Base-by-base conservation (phyloP, 805 yeast genomes). In the Metschnikowia koreensis region DNA sequence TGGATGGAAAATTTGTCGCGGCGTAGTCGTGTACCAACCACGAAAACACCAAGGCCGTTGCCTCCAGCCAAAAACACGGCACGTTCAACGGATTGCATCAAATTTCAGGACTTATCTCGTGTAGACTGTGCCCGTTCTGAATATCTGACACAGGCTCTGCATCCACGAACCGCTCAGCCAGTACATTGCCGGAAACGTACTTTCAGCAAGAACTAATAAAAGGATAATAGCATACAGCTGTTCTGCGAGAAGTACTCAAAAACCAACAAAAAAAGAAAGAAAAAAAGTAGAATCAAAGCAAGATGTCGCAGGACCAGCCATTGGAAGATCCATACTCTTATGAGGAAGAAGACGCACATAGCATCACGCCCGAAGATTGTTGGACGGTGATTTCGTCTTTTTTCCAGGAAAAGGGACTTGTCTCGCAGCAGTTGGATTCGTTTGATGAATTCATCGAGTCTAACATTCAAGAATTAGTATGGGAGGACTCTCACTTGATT, bases 331-430 rank as follows among this genome's bases (percentile, higher is more conserved):
- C 85, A 46, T 87, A 89, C 69, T 83, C 81, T 51, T 84, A 84
- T 67, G 59, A 57, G 31, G 92, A 86, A 60, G 85, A 80, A 57
- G 81, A 80, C 54, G 81, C 86, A 65, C 61, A 61, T 56, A 64
- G 67, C 57, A 89, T 94, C 74, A 91, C 98, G 33, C 89, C 97
- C 29, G 99, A 94, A 75, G 99, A 94, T 78, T 94, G 99, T 73
- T 94, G 99, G 99, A 86, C 96, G 33, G 98, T 94, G 56, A 94
- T 94, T 60, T 87, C 97, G 29, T 83, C 98, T 15, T 94, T 94
- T 71, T 94, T 94, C 79, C 90, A 87, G 73, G 96, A 92, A 66
- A 93, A 92, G 67, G 99, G 99, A 54, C 80, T 94, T 60, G 99
- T 94, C 29, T 91, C 98, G 26, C 99, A 94, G 74, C 99, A 94